Evolutionary conservation across 2,329 filamentous ascomycete species (phyloP), one percentile per base, ranked within the genome.

Genomic region (Zopfia rhizophila): DNA sequence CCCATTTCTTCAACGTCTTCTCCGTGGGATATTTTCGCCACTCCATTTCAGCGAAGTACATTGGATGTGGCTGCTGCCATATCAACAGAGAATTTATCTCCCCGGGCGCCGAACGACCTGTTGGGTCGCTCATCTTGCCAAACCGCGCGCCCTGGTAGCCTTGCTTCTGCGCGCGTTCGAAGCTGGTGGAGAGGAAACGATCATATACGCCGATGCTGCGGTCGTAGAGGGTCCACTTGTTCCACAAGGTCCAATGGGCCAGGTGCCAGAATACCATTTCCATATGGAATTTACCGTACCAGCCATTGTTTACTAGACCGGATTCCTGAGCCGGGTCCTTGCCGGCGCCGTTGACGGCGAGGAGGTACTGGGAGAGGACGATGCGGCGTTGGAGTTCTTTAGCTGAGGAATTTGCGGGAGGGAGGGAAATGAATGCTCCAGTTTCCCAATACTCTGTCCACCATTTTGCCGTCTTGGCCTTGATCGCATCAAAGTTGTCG

Each of bases 31-130:
- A 76, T 0, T 72, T 72, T 16, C 78, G 72, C 56, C 79, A 84
- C 56, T 82, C 78, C 13, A 78, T 66, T 60, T 84, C 82, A 0
- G 82, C 83, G 55, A 85, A 82, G 58, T 82, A 82, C 73, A 85
- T 80, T 0, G 79, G 74, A 59, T 86, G 83, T 6, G 82, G 82
- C 55, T 85, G 83, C 55, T 86, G 83, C 83, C 83, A 86, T 45
- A 85, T 80, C 3, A 86, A 69, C 1, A 86, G 68, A 7, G 77
- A 78, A 60, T 86, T 86, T 60, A 85, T 85, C 51, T 82, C 79
- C 2, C 83, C 83, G 1, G 83, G 82, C 1, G 81, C 79, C 33
- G 76, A 80, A 8, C 78, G 72, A 18, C 82, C 80, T 0, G 75
- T 77, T 0, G 81, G 79, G 58, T 84, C 82, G 7, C 76, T 81